Evolutionary conservation across 257 asterid genomes (phyloP).

Genomic region (Nemophila menziesii): DNA sequence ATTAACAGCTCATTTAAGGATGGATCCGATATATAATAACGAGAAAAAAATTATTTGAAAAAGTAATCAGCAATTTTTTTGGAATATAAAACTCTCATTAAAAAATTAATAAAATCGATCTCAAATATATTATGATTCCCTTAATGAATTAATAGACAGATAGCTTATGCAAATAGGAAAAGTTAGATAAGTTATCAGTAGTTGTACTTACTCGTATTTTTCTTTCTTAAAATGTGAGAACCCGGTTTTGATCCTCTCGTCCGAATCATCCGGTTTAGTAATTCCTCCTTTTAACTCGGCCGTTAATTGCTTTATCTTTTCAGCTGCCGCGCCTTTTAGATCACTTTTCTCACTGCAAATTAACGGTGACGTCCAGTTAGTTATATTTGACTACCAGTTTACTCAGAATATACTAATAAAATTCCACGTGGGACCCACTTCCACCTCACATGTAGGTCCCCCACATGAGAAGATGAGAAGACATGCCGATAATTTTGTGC

Average conservation of each 20-base stretch:
- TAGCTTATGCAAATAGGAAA: no score
- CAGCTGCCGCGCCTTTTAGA: conserved; percentile 56
- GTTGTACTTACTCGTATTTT: conserved; percentile 32
- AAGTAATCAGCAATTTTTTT: no score
- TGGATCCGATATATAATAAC: no score
- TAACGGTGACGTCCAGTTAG: conserved; percentile 7
- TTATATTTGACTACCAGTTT: not conserved
- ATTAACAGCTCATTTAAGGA: no score
- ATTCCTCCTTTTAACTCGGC: conserved; percentile 36
- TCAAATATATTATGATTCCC: no score
- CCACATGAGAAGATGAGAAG: conserved; percentile 3
- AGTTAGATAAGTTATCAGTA: no score
- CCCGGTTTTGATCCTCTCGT: conserved; percentile 56
- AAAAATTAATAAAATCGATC: no score
- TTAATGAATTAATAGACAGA: no score
- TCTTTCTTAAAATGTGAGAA: conserved; percentile 45
- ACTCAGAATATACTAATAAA: not conserved
- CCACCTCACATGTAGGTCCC: conserved; percentile 12
- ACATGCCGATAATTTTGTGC: not conserved
- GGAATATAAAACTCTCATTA: no score
- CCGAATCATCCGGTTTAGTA: conserved; percentile 31
- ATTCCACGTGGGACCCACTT: conserved; percentile 10
- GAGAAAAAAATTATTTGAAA: no score
- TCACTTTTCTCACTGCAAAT: conserved; percentile 46
- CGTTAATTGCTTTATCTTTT: conserved; percentile 57